Conservation (phyloP, 148 eudicot genomes). For the Spergularia bocconei region DNA sequence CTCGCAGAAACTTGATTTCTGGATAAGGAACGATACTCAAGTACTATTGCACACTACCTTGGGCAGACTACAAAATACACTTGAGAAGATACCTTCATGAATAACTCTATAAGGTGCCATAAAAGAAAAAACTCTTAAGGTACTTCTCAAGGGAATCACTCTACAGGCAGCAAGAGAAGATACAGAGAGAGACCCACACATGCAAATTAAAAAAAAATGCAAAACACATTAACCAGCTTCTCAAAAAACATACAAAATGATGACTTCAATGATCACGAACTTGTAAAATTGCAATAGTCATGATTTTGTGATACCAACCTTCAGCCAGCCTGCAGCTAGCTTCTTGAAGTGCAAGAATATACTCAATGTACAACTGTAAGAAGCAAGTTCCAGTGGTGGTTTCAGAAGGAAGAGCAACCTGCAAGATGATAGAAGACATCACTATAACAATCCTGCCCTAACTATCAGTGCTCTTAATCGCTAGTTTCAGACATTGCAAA, state of each 20-base stretch:
- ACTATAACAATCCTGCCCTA: background rate
- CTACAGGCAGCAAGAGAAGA: too few species aligned
- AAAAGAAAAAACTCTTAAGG: too few species aligned
- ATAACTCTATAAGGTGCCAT: too few species aligned
- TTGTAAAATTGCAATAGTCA: constrained; percentile 13
- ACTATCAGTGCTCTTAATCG: background rate
- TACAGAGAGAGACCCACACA: too few species aligned
- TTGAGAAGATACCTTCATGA: too few species aligned
- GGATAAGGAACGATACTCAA: too few species aligned
- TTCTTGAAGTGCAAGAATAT: constrained; percentile 80
- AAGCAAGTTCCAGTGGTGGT: constrained; percentile 74
- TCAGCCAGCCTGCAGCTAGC: constrained; percentile 57
- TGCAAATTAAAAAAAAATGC: background rate
- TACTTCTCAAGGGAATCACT: too few species aligned
- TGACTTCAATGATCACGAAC: background rate
- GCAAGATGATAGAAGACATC: constrained; percentile 23
- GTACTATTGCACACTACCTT: too few species aligned
- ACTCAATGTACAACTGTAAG: constrained; percentile 88
- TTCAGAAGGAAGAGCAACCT: constrained; percentile 96
- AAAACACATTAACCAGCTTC: background rate
- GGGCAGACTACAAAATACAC: too few species aligned
- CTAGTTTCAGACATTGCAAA: background rate
- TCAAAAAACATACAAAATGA: background rate
- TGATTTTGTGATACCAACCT: constrained; percentile 48
- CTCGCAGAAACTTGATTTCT: too few species aligned